phyloP scores from a whole-genome alignment of 2,329 filamentous ascomycete species.

The Botrytis medusae region DNA sequence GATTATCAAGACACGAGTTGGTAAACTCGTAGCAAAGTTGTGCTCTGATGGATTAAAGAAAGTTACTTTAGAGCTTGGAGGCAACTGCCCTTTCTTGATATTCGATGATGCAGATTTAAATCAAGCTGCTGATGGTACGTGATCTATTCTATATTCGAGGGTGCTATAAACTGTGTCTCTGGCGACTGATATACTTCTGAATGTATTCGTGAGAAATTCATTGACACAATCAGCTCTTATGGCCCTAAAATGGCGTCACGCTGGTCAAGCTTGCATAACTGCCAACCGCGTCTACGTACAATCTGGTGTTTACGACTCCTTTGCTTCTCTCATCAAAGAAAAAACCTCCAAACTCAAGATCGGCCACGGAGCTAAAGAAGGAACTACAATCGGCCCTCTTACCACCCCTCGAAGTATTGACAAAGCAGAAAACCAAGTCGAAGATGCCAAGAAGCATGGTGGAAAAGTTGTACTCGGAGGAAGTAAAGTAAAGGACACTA shows the following conservation, averaged over 20 bases:
- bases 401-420: conserved; percentile 56
- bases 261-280: conserved; percentile 64
- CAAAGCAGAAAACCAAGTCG: conserved; percentile 59
- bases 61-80: conserved; percentile 62
- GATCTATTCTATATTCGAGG: too few relatives aligned
- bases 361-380: conserved; percentile 59
- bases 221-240: conserved; percentile 40
- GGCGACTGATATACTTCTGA: neutral
- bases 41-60: conserved; percentile 63
- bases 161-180: neutral
- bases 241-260: conserved; percentile 56
- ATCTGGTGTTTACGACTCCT: conserved; percentile 59
- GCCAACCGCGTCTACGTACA: conserved; percentile 67
- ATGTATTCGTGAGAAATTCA: fast-evolving
- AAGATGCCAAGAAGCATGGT: conserved; percentile 62
- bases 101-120: conserved; percentile 65
- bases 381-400: conserved; percentile 59
- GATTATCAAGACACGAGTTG: conserved; percentile 50
- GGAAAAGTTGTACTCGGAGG: conserved; percentile 65
- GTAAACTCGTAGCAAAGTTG: conserved; percentile 60
- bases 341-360: conserved; percentile 55
- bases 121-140: conserved; percentile 50
- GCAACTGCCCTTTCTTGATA: conserved; percentile 64
- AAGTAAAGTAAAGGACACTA: conserved; percentile 48
- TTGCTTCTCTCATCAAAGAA: conserved; percentile 55